Base-by-base conservation (phyloP, 1,284 basidiomycete species). In the Cystobasidiaceae sp. region DNA sequence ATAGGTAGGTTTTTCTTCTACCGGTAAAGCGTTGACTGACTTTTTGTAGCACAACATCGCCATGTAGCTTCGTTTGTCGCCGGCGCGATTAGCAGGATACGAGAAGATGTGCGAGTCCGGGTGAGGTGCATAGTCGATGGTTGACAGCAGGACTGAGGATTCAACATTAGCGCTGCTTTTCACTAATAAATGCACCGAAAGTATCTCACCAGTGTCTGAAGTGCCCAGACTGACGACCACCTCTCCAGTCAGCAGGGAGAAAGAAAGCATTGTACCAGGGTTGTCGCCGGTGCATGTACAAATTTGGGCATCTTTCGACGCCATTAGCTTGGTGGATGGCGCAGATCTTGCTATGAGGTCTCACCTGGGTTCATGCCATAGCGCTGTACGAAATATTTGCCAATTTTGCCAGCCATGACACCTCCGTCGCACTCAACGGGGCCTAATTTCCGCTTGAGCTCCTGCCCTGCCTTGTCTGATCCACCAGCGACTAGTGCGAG, bases 281-380 rank as follows among this genome's bases (percentile, higher is more conserved):
- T 96, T 96, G 76, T 96, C 92, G 11, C 92, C 92, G 0, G 90
- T 93, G 72, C 91, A 90, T 0, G 90, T 88, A 13, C 87, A 87
- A 60, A 96, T 82, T 48, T 86, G 79, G 72, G 91, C 93, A 28
- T 86, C 88, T 83, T n/a, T n/a, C n/a, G n/a, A n/a, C n/a, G n/a
- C n/a, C n/a, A n/a, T n/a, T n/a, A n/a, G n/a, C n/a, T n/a, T n/a
- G n/a, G n/a, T n/a, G n/a, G n/a, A n/a, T n/a, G n/a, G n/a, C n/a
- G n/a, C n/a, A n/a, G n/a, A n/a, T n/a, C n/a, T n/a, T n/a, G n/a
- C n/a, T n/a, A n/a, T n/a, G n/a, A n/a, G n/a, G n/a, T n/a, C 78
- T 61, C 72, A 85, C 86, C 83, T 74, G 83, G 79, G 71, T 78
- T 81, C 75, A 93, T 87, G 1, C 88, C 88, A 82, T 87, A 93